Conservation (phyloP, 2,329 filamentous ascomycete species). For the Colletotrichum neosansevieriae region DNA sequence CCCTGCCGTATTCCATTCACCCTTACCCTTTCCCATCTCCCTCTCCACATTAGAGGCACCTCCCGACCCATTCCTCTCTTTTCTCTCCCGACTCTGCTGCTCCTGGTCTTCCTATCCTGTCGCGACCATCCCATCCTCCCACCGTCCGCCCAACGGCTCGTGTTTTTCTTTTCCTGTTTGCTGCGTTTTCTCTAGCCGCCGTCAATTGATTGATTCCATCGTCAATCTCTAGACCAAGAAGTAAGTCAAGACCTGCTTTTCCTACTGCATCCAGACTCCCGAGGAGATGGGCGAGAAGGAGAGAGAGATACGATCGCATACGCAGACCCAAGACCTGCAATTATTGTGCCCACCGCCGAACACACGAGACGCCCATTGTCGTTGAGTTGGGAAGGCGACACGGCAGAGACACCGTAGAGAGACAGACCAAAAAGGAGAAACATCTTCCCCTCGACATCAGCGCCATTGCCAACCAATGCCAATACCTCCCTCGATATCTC, state of each 20-base stretch:
- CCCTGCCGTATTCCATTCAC: conserved; percentile 37
- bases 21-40: conserved; percentile 40
- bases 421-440: conserved; percentile 21
- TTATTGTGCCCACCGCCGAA: conserved; percentile 18
- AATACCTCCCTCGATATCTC: conserved; percentile 23
- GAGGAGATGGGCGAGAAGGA: not conserved
- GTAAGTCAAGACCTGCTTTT: conserved; percentile 15
- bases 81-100: conserved; percentile 39
- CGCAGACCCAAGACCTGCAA: conserved; percentile 8
- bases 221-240: conserved; percentile 23
- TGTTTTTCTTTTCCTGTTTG: conserved; percentile 42
- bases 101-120: conserved; percentile 39
- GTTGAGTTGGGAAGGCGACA: conserved; percentile 28
- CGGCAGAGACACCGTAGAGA: conserved; percentile 32
- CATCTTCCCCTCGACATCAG: conserved; percentile 9
- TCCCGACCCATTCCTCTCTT: conserved; percentile 42
- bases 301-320: conserved; percentile 1
- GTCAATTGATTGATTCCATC: conserved; percentile 33
- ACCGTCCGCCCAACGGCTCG: conserved; percentile 38
- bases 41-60: conserved; percentile 42
- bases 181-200: conserved; percentile 34
- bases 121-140: conserved; percentile 42
- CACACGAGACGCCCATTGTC: conserved; percentile 23
- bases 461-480: not conserved
- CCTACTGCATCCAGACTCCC: not conserved